Evolutionary conservation across 192 early-diverging fungal species (phyloP).

Genomic region (Coemansia pectinata): DNA sequence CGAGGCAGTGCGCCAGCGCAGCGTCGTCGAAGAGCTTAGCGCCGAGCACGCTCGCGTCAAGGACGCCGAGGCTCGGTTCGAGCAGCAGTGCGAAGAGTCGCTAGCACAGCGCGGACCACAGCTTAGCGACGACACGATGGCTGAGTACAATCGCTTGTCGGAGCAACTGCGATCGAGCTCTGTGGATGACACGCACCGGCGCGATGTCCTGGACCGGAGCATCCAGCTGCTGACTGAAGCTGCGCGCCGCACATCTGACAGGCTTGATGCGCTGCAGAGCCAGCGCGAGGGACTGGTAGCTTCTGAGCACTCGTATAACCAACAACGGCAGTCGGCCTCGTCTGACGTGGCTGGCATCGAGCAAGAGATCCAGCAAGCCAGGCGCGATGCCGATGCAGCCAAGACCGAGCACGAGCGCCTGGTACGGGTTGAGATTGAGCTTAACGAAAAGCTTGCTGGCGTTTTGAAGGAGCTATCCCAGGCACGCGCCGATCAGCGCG

Average conservation of each 20-base stretch:
- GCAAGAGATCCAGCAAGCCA: slow-evolving; percentile 55
- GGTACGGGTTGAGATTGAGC: slow-evolving; percentile 63
- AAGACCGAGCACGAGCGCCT: slow-evolving; percentile 68
- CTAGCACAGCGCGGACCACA: slow-evolving; percentile 30
- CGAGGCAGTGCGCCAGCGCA: slow-evolving; percentile 60
- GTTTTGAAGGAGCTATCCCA: slow-evolving; percentile 75
- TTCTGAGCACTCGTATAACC: slow-evolving; percentile 42
- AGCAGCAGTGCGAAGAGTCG: slow-evolving; percentile 43
- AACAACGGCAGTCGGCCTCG: slow-evolving; percentile 36
- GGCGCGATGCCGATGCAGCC: slow-evolving; percentile 60
- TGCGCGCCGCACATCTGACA: slow-evolving; percentile 61
- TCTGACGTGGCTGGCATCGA: slow-evolving; percentile 23
- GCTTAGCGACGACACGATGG: slow-evolving; percentile 47
- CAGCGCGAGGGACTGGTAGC: slow-evolving; percentile 39
- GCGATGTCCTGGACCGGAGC: slow-evolving; percentile 68
- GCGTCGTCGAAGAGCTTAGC: slow-evolving; percentile 56
- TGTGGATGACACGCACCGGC: slow-evolving; percentile 67
- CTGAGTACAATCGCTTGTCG: slow-evolving; percentile 63
- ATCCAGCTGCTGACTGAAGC: slow-evolving; percentile 61
- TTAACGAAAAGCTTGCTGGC: slow-evolving; percentile 83
- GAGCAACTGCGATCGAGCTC: slow-evolving; percentile 70
- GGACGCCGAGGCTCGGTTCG: slow-evolving; percentile 58
- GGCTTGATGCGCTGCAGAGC: slow-evolving; percentile 51
- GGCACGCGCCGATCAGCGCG: slow-evolving; percentile 79
- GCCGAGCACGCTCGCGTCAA: slow-evolving; percentile 57